Evolutionary conservation across 257 asterid species (phyloP).

Genomic region (Nicotiana noctiflora): DNA sequence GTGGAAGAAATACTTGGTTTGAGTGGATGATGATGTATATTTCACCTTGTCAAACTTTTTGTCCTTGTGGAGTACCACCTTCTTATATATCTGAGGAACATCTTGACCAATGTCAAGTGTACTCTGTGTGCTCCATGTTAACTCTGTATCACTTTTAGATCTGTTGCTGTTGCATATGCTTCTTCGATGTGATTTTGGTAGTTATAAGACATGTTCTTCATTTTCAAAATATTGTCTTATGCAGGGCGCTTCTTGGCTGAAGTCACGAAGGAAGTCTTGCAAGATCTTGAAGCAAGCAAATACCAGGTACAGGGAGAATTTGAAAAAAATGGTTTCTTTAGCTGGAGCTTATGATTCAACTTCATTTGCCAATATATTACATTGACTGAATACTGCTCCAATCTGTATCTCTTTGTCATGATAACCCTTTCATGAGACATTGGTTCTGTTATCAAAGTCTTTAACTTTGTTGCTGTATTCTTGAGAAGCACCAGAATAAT

Average conservation of each 20-base stretch:
- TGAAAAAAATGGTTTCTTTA: background rate
- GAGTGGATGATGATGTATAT: background rate
- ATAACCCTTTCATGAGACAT: background rate
- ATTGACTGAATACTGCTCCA: background rate
- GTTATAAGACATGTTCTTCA: background rate
- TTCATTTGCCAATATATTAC: background rate
- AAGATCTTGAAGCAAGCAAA: slow-evolving; percentile 87
- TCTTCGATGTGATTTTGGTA: background rate
- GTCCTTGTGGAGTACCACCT: background rate
- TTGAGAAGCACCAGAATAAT: background rate
- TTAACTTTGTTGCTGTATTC: background rate
- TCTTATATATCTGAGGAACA: background rate
- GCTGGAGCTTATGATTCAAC: background rate
- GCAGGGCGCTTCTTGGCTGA: slow-evolving; percentile 92
- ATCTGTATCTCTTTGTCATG: background rate
- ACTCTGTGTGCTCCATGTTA: background rate
- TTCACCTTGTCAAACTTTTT: background rate
- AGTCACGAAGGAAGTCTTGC: slow-evolving; percentile 76
- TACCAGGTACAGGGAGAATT: slow-evolving; percentile 51
- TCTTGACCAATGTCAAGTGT: background rate
- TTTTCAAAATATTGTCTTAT: slow-evolving; percentile 4
- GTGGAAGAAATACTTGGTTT: background rate
- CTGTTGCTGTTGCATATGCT: background rate
- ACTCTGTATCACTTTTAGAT: background rate
- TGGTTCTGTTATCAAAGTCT: background rate